Conservation (phyloP, 108 stramenopile species). For the Skeletonema costatum region DNA sequence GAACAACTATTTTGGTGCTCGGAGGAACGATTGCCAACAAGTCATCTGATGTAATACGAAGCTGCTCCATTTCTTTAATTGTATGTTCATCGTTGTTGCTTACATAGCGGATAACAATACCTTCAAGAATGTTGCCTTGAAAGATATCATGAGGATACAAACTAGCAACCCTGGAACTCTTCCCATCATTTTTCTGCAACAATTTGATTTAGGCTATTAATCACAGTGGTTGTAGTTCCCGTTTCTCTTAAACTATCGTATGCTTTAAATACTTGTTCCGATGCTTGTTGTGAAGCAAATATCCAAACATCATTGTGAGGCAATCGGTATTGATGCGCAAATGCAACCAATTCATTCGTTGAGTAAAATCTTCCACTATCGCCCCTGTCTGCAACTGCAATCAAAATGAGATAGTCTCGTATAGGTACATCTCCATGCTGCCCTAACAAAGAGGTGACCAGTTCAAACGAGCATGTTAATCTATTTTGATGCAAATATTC, state of each 20-base stretch:
- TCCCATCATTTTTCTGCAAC: constrained; percentile 38
- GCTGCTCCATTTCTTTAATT: constrained; percentile 34
- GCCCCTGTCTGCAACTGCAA: constrained; percentile 72
- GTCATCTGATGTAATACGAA: constrained; percentile 29
- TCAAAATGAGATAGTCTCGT: constrained; percentile 76
- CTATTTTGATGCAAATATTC: constrained; percentile 56
- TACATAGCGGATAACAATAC: constrained; percentile 82
- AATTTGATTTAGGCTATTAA: constrained; percentile 44
- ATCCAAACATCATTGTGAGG: constrained; percentile 89
- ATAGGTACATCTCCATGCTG: constrained; percentile 82
- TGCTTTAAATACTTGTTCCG: constrained; percentile 53
- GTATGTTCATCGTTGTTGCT: constrained; percentile 2
- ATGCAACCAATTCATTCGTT: constrained; percentile 59
- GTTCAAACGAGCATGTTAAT: constrained; percentile 78
- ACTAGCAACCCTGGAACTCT: constrained; percentile 32
- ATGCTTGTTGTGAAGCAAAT: constrained; percentile 42
- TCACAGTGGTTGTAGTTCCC: constrained; percentile 60
- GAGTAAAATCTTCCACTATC: constrained; percentile 58
- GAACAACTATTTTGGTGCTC: background rate
- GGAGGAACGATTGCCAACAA: constrained; percentile 42
- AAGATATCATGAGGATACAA: constrained; percentile 73
- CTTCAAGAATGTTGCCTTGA: constrained; percentile 84
- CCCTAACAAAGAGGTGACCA: constrained; percentile 75
- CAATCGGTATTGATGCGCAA: constrained; percentile 72
- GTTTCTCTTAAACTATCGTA: constrained; percentile 72